Evolutionary conservation across 78 protist species (phyloP).

Genomic region (Polysphondylium violaceum): DNA sequence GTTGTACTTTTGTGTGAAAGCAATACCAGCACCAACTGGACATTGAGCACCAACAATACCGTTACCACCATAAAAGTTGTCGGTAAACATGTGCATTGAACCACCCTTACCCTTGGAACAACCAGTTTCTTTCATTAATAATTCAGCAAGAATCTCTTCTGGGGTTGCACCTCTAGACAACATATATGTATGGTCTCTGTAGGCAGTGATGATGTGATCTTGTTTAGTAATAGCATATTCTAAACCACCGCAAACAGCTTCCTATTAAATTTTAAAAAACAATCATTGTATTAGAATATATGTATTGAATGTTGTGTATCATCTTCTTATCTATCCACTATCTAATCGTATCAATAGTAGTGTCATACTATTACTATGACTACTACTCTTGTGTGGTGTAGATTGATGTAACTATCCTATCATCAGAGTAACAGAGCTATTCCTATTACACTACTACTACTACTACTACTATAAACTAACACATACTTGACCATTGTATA

Average conservation of each 20-base stretch:
- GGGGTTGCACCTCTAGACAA: conserved; percentile 89
- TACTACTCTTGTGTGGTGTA: not conserved
- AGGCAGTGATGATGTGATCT: conserved; percentile 95
- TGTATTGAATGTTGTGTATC: not conserved
- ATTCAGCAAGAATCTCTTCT: conserved; percentile 88
- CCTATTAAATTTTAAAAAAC: conserved; percentile 66
- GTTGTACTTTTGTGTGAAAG: conserved; percentile 88
- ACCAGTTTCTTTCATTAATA: conserved; percentile 91
- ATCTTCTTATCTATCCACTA: not conserved
- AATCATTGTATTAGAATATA: not conserved
- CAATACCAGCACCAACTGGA: conserved; percentile 96
- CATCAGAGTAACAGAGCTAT: not conserved
- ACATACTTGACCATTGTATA: conserved; percentile 96
- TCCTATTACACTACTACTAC: not conserved
- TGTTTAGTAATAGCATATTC: conserved; percentile 84
- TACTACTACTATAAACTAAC: not conserved
- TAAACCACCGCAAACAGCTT: conserved; percentile 94
- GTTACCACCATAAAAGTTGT: conserved; percentile 97
- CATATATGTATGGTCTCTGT: conserved; percentile 95
- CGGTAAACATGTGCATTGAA: conserved; percentile 97
- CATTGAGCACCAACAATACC: conserved; percentile 99
- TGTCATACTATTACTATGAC: not conserved
- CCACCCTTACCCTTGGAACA: conserved; percentile 97
- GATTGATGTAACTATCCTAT: not conserved
- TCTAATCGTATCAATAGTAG: not conserved